These are phyloP conservation scores for Laetiporus sulphureus DNA, from an alignment of 1,284 basidiomycete species.

Conservation along the genomic window DNA sequence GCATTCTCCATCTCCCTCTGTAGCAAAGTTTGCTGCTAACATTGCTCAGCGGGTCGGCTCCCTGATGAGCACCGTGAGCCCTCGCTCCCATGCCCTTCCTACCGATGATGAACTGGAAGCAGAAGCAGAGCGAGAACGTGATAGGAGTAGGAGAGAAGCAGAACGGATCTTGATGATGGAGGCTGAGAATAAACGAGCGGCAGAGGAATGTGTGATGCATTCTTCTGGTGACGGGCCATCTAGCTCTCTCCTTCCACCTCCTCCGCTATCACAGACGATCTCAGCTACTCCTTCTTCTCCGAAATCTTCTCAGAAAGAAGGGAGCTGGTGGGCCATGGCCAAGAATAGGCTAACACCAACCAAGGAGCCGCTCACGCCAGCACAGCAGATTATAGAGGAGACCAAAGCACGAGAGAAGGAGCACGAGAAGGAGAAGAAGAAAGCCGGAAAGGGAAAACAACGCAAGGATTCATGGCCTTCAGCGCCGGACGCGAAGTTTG, in stretches of 20 bases:
- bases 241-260: slow-evolving; percentile 38
- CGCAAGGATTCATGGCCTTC: slow-evolving; percentile 45
- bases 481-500: slow-evolving; percentile 40
- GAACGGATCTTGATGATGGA: slow-evolving; percentile 67
- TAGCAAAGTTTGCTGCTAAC: slow-evolving; percentile 62
- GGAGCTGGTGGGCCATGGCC: slow-evolving; percentile 60
- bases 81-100: slow-evolving; percentile 36
- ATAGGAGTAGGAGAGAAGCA: slow-evolving; percentile 64
- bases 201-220: slow-evolving; percentile 69
- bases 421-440: slow-evolving; percentile 41
- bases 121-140: slow-evolving; percentile 68
- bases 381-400: slow-evolving; percentile 71
- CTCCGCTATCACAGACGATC: slow-evolving; percentile 45
- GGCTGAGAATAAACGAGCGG: slow-evolving; percentile 54
- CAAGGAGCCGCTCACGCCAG: slow-evolving; percentile 70
- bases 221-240: slow-evolving; percentile 45
- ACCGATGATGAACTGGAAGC: slow-evolving; percentile 75
- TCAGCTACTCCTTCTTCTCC: slow-evolving; percentile 49
- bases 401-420: slow-evolving; percentile 58
- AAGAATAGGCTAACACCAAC: slow-evolving; percentile 72
- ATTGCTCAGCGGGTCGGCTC: slow-evolving; percentile 64
- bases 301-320: slow-evolving; percentile 54
- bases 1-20: slow-evolving; percentile 56
- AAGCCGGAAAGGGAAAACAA: slow-evolving; percentile 31
- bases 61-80: slow-evolving; percentile 45